A percentile compares a stretch with the other conserved stretches of the same genome.
Conservation (phyloP, 495 filamentous ascomycete genomes). For the Venustampulla echinocandica region DNA sequence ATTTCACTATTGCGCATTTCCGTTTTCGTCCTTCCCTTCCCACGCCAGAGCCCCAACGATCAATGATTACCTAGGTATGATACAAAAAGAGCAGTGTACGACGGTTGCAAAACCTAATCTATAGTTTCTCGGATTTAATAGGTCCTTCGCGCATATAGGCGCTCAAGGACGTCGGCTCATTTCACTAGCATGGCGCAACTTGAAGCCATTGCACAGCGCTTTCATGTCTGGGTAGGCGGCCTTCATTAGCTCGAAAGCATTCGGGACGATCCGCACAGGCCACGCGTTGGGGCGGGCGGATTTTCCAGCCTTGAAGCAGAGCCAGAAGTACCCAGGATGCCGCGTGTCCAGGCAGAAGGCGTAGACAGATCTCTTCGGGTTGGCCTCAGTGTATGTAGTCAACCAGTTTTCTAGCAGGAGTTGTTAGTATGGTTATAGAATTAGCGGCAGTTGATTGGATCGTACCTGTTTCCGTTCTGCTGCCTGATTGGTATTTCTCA, state of each 20-base stretch:
- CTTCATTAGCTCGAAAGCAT: constrained; percentile 75
- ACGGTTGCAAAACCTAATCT: constrained; percentile 8
- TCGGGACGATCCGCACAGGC: constrained; percentile 84
- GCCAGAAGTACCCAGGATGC: constrained; percentile 86
- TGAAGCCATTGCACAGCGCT: constrained; percentile 80
- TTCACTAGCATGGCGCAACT: constrained; percentile 39
- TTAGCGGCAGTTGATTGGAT: constrained; percentile 8
- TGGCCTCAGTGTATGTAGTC: constrained; percentile 87
- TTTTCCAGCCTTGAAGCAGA: constrained; percentile 90
- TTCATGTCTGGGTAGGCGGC: constrained; percentile 88
- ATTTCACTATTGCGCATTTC: too few relatives aligned
- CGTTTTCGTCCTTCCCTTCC: too few relatives aligned
- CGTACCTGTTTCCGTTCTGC: constrained; percentile 77
- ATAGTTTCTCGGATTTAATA: constrained; percentile 6
- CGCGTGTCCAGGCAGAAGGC: constrained; percentile 88
- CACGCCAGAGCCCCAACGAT: too few relatives aligned
- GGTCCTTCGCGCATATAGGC: too few relatives aligned
- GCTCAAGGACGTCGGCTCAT: constrained; percentile 20
- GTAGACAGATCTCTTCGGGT: constrained; percentile 88
- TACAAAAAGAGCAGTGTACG: constrained; percentile 6
- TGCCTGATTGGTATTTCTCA: constrained; percentile 81
- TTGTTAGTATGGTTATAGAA: constrained; percentile 26
- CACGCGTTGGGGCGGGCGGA: constrained; percentile 63
- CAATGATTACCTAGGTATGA: too few relatives aligned
- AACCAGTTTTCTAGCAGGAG: constrained; percentile 74